Percentiles rank a stretch among this genome's conserved stretches.
phyloP scores from a whole-genome alignment of 1,139 yeast species.

The Saccharomyces hybrid region DNA sequence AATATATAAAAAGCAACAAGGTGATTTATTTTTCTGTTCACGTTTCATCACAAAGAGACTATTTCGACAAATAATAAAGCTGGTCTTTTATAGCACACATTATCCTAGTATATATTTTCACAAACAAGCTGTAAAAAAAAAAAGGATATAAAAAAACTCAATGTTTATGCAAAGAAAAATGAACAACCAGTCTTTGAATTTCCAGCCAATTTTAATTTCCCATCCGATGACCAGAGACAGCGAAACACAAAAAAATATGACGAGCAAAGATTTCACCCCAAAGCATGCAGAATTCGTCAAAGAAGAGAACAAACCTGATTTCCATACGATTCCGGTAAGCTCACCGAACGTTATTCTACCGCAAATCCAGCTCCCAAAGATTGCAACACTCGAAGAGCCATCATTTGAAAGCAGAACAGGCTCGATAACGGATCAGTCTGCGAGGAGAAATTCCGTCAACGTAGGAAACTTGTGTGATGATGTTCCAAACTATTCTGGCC shows the following conservation, averaged over 20 bases:
- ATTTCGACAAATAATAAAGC: too few relatives aligned
- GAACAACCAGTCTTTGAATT: background rate
- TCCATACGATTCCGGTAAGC: background rate
- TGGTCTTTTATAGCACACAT: background rate
- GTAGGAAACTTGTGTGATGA: slow-evolving; percentile 3
- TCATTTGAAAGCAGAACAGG: background rate
- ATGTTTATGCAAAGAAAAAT: background rate
- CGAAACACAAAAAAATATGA: background rate
- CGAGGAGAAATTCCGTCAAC: slow-evolving; percentile 3
- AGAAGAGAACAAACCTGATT: background rate
- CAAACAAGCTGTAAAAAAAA: background rate
- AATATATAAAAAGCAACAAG: background rate
- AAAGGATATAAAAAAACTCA: background rate
- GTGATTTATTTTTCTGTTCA: background rate
- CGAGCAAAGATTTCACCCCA: background rate
- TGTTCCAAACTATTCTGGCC: background rate
- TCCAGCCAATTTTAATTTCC: background rate
- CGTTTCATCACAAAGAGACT: too few relatives aligned
- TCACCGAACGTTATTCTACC: background rate
- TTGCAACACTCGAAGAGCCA: background rate
- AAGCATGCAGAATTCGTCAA: background rate
- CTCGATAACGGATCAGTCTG: background rate
- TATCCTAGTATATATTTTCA: background rate
- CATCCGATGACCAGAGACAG: background rate
- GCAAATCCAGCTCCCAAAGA: background rate